These are phyloP conservation scores for Acephala macrosclerotiorum DNA, from an alignment of 2,329 filamentous ascomycete species.

Conservation along the genomic window DNA sequence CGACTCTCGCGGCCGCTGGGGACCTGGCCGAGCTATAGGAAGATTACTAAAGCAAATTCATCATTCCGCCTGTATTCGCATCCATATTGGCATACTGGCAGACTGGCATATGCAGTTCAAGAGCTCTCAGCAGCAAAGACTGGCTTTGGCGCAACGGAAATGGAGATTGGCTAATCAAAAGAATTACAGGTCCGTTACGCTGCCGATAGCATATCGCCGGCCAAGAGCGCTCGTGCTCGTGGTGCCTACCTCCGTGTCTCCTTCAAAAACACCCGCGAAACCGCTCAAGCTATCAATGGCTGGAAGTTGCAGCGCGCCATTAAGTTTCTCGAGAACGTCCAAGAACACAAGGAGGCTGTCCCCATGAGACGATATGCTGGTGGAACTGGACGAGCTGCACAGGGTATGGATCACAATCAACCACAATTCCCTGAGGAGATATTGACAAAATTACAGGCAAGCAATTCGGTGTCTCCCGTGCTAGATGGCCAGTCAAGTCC, in stretches of 20 bases:
- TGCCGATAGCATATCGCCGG: slow-evolving; percentile 83
- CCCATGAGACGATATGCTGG: slow-evolving; percentile 98
- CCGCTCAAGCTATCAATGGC: slow-evolving; percentile 94
- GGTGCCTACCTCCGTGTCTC: slow-evolving; percentile 98
- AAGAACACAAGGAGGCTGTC: slow-evolving; percentile 95
- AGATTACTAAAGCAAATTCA: neutral
- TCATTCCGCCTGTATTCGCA: neutral
- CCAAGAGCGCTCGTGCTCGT: slow-evolving; percentile 96
- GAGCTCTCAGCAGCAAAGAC: neutral
- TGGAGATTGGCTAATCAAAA: slow-evolving; percentile 7
- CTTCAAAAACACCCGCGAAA: slow-evolving; percentile 99
- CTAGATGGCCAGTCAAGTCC: slow-evolving; percentile 99
- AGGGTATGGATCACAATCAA: slow-evolving; percentile 75
- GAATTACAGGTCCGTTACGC: slow-evolving; percentile 88
- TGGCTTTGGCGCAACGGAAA: neutral
- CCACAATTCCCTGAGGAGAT: slow-evolving; percentile 1
- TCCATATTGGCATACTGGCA: neutral
- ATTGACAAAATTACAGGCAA: slow-evolving; percentile 72
- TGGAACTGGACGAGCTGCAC: slow-evolving; percentile 92
- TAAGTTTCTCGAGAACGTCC: slow-evolving; percentile 97
- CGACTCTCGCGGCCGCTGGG: neutral
- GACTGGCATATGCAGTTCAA: neutral
- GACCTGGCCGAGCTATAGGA: neutral
- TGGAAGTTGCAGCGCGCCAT: slow-evolving; percentile 80
- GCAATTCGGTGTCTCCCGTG: slow-evolving; percentile 97